Evolutionary conservation across 164 flowering plant genomes (phyloP).

Genomic region (Santalum album): DNA sequence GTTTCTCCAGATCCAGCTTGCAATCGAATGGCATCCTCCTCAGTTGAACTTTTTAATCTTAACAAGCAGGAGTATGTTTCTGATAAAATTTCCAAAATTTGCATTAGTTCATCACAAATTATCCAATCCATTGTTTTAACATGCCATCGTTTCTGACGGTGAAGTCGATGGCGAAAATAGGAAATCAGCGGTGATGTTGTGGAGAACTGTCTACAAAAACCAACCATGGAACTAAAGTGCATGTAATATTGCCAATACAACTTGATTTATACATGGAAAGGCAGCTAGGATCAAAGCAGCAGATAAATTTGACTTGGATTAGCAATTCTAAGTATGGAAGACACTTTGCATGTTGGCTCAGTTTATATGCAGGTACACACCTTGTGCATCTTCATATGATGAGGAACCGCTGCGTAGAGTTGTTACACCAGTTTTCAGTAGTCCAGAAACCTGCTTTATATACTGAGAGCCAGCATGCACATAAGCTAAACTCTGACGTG

Average conservation of each 20-base stretch:
- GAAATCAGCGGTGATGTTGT: too few species aligned
- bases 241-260: too few species aligned
- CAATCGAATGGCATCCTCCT: conserved; percentile 66
- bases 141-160: too few species aligned
- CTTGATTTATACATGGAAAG: too few species aligned
- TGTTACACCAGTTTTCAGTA: conserved; percentile 68
- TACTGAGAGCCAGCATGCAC: conserved; percentile 78
- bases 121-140: too few species aligned
- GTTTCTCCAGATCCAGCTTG: conserved; percentile 91
- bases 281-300: too few species aligned
- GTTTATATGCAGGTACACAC: too few species aligned
- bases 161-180: too few species aligned
- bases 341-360: too few species aligned
- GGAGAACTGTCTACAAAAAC: too few species aligned
- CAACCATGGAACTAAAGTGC: too few species aligned
- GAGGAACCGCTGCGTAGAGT: conserved; percentile 63
- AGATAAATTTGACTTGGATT: neutral
- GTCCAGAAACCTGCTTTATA: conserved; percentile 76
- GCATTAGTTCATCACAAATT: neutral
- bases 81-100: conserved; percentile 19
- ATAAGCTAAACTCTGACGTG: conserved; percentile 71
- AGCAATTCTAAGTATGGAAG: neutral
- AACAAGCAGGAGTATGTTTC: conserved; percentile 68
- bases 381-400: conserved; percentile 70
- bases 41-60: conserved; percentile 70